Evolutionary conservation across 495 filamentous ascomycete genomes (phyloP), one percentile per base, ranked within the genome.

Genomic region (Penicillium ochrochloron): DNA sequence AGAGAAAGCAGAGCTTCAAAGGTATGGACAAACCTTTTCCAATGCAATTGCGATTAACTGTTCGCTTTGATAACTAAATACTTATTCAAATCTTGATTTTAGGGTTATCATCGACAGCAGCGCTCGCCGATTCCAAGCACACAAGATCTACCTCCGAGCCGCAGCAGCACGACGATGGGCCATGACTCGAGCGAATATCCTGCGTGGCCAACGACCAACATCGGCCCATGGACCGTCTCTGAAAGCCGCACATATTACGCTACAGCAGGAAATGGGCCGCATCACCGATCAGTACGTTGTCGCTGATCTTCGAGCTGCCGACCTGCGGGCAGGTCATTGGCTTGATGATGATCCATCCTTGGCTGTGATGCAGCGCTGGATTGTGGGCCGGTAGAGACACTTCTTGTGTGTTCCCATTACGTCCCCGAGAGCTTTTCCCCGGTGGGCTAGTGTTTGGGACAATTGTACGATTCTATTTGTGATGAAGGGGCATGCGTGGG

Each of bases 101-200:
- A 94, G 92, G 65, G 86, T 96, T 59, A 86, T 92, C 51, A 81
- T 91, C 51, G 93, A 97, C 66, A 88, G 91, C 44, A 88, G 85
- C 68, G 83, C 90, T 19, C 87, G 93, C 57, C 86, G 93, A 56
- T 93, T 96, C 81, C 89, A 92, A 75, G 92, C 85, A 39, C 92
- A 95, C 73, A 91, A 89, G 75, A 92, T 93, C 63, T 94, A 94
- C 68, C 84, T 94, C 19, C 88, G 90, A 31, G 89, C 91, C 44
- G 86, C 85, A 5, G 92, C 92, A 15, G 91, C 88, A 21, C 86
- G 87, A 68, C 84, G 91, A 73, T 97, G 93, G 93, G 78, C 91
- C 66, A 89, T 92, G 66, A 85, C 88, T 68, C 85, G 93, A 42
- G 83, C 88, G 21, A 79, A 80, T 39, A 80, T 92, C 50, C 81